phyloP scores from a whole-genome alignment of 768 basidiomycete species.

The Cyclocybe cylindracea region DNA sequence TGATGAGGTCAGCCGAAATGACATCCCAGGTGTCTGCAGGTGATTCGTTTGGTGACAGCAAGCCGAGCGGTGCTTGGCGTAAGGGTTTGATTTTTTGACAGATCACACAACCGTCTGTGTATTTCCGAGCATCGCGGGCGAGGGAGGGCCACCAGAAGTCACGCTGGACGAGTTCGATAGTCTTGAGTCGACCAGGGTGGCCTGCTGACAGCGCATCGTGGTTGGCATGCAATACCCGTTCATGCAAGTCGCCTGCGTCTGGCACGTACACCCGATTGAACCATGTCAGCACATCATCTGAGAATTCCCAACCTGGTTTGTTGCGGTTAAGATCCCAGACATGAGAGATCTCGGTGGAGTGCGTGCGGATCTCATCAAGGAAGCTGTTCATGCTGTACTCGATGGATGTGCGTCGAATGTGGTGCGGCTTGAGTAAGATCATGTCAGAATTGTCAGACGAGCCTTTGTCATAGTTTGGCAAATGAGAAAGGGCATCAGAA shows the following conservation, averaged over 20 bases:
- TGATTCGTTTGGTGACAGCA: constrained; percentile 18
- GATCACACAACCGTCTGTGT: constrained; percentile 27
- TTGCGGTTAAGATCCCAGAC: neutral
- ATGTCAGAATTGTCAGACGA: constrained; percentile 15
- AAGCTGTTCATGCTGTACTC: neutral
- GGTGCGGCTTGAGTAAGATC: constrained; percentile 9
- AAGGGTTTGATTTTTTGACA: constrained; percentile 33
- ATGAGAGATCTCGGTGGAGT: neutral
- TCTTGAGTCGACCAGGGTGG: too few species aligned
- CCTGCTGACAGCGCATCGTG: constrained; percentile 23
- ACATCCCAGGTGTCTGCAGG: constrained; percentile 27
- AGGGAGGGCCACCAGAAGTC: constrained; percentile 26
- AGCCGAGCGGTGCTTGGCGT: constrained; percentile 25
- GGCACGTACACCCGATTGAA: constrained; percentile 14
- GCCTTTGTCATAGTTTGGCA: constrained; percentile 19
- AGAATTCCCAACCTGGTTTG: constrained; percentile 5
- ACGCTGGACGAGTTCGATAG: constrained; percentile 26
- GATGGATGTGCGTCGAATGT: neutral
- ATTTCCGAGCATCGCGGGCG: constrained; percentile 12
- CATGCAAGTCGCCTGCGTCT: constrained; percentile 4
- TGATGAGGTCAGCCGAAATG: constrained; percentile 38
- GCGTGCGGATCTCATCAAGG: neutral
- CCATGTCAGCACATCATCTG: constrained; percentile 3
- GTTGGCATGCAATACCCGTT: constrained; percentile 1
- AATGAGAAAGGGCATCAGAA: constrained; percentile 25